Evolutionary conservation across 441 rosid genomes (phyloP).

Genomic region (Isatis lusitanica): DNA sequence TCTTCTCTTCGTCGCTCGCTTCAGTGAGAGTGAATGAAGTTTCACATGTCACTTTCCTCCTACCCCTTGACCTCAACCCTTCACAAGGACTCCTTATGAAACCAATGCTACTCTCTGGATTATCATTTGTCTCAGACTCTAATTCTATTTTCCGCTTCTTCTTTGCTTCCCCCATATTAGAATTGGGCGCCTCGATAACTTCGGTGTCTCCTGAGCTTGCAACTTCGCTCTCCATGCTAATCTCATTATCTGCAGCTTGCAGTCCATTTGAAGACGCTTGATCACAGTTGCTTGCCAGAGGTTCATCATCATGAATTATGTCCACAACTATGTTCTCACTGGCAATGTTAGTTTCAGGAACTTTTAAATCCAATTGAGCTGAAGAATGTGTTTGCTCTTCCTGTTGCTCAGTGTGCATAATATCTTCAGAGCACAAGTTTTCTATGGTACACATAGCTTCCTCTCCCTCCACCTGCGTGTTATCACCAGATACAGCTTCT

Average conservation of each 20-base stretch:
- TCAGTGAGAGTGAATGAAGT: slow-evolving; percentile 29
- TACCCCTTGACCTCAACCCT: slow-evolving; percentile 86
- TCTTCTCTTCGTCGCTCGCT: slow-evolving; percentile 37
- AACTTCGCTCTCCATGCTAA: slow-evolving; percentile 35
- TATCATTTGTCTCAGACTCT: slow-evolving; percentile 46
- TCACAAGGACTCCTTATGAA: slow-evolving; percentile 95
- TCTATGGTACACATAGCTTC: slow-evolving; percentile 36
- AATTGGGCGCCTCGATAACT: slow-evolving; percentile 25
- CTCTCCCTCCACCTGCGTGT: slow-evolving; percentile 33
- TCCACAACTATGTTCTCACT: slow-evolving; percentile 31
- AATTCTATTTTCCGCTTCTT: slow-evolving; percentile 59
- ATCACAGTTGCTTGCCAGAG: slow-evolving; percentile 34
- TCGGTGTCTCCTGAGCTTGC: slow-evolving; percentile 36
- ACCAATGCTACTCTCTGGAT: slow-evolving; percentile 32
- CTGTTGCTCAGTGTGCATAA: slow-evolving; percentile 8
- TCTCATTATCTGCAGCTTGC: slow-evolving; percentile 36
- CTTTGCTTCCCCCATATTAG: slow-evolving; percentile 37
- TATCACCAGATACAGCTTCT: slow-evolving; percentile 35
- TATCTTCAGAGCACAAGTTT: slow-evolving; percentile 24
- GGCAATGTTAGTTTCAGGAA: slow-evolving; percentile 20
- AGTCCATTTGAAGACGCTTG: slow-evolving; percentile 38
- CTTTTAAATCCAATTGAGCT: slow-evolving; percentile 38
- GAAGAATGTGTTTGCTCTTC: slow-evolving; percentile 10
- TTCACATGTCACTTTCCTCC: slow-evolving; percentile 40
- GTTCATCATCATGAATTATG: slow-evolving; percentile 33